Base-by-base conservation (phyloP, 306 rosid genomes). In the Corylus avellana region DNA sequence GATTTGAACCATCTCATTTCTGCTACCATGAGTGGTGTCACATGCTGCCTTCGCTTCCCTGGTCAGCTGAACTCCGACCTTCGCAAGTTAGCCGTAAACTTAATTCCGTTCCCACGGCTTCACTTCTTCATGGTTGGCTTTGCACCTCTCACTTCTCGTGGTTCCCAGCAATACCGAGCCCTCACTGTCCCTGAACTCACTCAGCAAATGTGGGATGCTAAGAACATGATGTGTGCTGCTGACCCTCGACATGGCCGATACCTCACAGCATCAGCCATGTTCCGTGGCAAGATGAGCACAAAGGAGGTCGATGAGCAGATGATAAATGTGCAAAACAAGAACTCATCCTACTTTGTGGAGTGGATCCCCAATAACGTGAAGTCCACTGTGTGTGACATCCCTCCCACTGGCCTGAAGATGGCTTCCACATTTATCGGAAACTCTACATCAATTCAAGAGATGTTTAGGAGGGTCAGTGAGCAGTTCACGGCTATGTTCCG, bases 51-150 rank as follows among this genome's bases (percentile, higher is more conserved):
- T 25, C 87, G 86, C 12, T 88, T 88, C 85, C 92, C 90, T 39
- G 92, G 92, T 66, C 88, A 88, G 61, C 81, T 88, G 57, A 88
- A 88, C 69, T 88, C 90, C 0, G 87, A 88, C 75, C 92, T 88
- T 25, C 84, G 90, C 68, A 88, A 88, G 75, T 74, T 88, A 2
- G 90, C 84, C 0, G 92, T 88, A 47, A 88, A 89, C 76, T 88
- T 89, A 64, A 84, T 86, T n/a, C 92, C 92, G 2, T 86, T 88
- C 82, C 92, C 92, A 20, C 85, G 90, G 66, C 58, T 88, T 79
- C 90, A 88, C 64, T 88, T 88, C 82, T 88, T 88, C 75, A 88
- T 86, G 92, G 92, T 86, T 51, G 92, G 92, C 5, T 88, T 88
- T 78, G 92, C 90, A 0, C 92, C 92, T 2, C 87, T 88, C 77